Percentiles rank a stretch among this genome's conserved stretches.
These are phyloP conservation scores for Madurella fahalii DNA, from an alignment of 2,329 filamentous ascomycete genomes.

Conservation along the genomic window DNA sequence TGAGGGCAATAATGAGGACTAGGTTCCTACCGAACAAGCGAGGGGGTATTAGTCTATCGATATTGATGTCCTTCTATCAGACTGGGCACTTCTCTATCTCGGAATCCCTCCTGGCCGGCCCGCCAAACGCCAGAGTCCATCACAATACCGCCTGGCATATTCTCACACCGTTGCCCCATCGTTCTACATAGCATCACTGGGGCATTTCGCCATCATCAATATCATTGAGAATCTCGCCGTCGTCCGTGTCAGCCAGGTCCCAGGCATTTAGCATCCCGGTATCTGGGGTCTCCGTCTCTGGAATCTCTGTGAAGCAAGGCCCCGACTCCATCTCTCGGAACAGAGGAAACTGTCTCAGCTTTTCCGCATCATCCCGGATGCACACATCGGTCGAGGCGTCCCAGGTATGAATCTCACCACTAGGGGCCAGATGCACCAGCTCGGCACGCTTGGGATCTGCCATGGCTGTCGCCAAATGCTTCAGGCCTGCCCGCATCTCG, in stretches of 20 bases:
- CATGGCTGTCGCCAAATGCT: constrained; percentile 11
- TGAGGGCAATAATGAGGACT: too few relatives aligned
- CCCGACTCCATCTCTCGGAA: background rate
- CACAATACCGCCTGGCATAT: too few relatives aligned
- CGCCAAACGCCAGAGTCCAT: too few relatives aligned
- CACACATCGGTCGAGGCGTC: constrained; percentile 15
- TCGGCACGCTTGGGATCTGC: constrained; percentile 8
- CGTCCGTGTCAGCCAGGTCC: background rate
- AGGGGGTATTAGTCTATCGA: too few relatives aligned
- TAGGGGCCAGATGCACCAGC: constrained; percentile 18
- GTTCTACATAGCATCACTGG: too few relatives aligned
- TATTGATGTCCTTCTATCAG: too few relatives aligned
- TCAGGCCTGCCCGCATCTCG: constrained; percentile 8
- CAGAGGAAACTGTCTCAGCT: constrained; percentile 1
- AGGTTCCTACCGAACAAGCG: too few relatives aligned
- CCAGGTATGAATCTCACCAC: constrained; percentile 20
- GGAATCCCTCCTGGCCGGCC: too few relatives aligned
- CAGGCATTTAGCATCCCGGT: background rate
- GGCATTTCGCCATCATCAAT: too few relatives aligned
- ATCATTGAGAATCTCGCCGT: background rate
- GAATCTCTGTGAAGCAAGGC: background rate
- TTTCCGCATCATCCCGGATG: constrained; percentile 7
- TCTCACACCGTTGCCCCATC: too few relatives aligned
- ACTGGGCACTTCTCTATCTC: too few relatives aligned
- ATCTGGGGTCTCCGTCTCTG: too few relatives aligned